Evolutionary conservation across 495 filamentous ascomycete species (phyloP), one percentile per base, ranked within the genome.

Genomic region (Poronia punctata): DNA sequence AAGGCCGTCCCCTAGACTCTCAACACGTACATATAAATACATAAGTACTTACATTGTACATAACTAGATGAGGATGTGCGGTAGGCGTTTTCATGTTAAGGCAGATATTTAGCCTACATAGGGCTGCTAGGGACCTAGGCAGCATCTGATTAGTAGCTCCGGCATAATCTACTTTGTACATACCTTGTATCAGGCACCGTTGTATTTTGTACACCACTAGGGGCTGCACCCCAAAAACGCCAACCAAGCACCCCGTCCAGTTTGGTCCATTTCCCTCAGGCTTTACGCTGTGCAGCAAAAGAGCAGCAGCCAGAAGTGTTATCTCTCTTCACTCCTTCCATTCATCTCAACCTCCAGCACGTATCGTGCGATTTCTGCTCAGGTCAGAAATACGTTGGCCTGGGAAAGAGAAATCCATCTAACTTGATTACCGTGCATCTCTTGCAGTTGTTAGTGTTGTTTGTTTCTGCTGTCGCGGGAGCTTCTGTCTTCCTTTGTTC

Each of bases 341-440:
- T 22, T 27, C 42, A 20, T 26, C 19, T 27, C 34, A 5, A 16
- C 31, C 40, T 25, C 29, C 12, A 20, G 27, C 15, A 23, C 26
- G 38, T 30, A 30, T 30, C 38, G 27, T 45, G 42, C 28, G 28
- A 38, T 32, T 38, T 35, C 35, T 38, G n/a, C 27, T 37, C 24
- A 29, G 26, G 27, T 33, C 28, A 27, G 29, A 17, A 34, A 34
- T n/a, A 22, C 22, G 19, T 22, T n/a, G 40, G 31, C 42, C 27
- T 30, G 20, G 42, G 42, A 45, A 38, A 45, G 42, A 45, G 33
- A 16, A 20, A 31, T 33, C 31, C 42, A 26, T 19, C 22, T 25
- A 30, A 21, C 26, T 45, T 38, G 35, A 26, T 38, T 32, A 26
- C 22, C 9, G 42, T 45, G 35, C 35, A 38, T 35, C 23, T 29